phyloP scores from a whole-genome alignment of 1,284 basidiomycete genomes.

The Hemileia vastatrix region DNA sequence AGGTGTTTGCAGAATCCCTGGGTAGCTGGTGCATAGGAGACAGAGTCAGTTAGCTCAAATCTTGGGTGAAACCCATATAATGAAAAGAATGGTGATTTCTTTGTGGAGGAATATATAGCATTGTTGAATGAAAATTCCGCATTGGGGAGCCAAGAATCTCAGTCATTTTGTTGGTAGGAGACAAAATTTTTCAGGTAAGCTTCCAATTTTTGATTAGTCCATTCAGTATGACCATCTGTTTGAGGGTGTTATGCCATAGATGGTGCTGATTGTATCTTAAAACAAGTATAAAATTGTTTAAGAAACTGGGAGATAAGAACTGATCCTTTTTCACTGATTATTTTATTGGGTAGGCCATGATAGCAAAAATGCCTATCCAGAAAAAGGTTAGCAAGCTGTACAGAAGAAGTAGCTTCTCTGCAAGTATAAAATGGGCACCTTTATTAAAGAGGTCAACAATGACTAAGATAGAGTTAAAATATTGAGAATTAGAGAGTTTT shows the following conservation, averaged over 20 bases:
- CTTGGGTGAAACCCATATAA: slow-evolving; percentile 45
- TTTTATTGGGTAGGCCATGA: slow-evolving; percentile 5
- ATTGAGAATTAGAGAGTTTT: too few relatives aligned
- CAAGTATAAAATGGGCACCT: too few relatives aligned
- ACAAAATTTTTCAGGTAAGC: slow-evolving; percentile 31
- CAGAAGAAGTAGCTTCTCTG: neutral
- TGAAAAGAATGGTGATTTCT: slow-evolving; percentile 47
- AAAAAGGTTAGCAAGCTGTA: neutral
- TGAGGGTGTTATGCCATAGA: slow-evolving; percentile 1
- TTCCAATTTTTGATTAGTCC: slow-evolving; percentile 1
- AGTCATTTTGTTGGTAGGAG: slow-evolving; percentile 24
- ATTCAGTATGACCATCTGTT: slow-evolving; percentile 3
- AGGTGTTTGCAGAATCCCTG: too few relatives aligned
- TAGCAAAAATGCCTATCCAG: neutral
- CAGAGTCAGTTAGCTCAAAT: too few relatives aligned
- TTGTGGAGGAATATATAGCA: slow-evolving; percentile 32
- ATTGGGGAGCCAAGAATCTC: slow-evolving; percentile 22
- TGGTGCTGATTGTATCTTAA: too few relatives aligned
- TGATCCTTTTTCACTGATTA: too few relatives aligned
- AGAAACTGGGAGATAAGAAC: too few relatives aligned
- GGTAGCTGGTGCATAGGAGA: too few relatives aligned
- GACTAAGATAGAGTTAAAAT: too few relatives aligned
- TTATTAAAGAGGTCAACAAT: too few relatives aligned
- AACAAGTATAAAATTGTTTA: too few relatives aligned
- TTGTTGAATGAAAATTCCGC: slow-evolving; percentile 45